Base-by-base conservation (phyloP, 805 yeast genomes). In the Yarrowia sp. region DNA sequence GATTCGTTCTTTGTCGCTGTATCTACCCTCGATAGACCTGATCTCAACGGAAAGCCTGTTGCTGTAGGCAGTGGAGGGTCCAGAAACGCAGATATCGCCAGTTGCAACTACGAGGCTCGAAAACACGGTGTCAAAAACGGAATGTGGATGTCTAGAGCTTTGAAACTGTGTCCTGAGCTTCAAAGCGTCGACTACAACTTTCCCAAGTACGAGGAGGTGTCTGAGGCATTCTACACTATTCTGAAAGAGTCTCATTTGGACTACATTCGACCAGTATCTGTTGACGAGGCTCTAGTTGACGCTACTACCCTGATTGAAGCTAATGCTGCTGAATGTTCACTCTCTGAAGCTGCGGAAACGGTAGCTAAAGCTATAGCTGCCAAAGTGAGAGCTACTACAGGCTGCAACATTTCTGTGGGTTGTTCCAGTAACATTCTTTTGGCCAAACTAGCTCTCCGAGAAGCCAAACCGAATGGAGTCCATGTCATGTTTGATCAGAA, bases 1-100 rank as follows among this genome's bases (percentile, higher is more conserved):
- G 99, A 94, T 77, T 92, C 97, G 72, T 94, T 95, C 74, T 94
- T 94, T 78, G 98, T 93, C 1, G 84, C 96, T 0, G 97, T 89
- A 0, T 90, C 97, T 0, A 84, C 91, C 2, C 78, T 87, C 68
- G 81, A 79, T 15, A 79, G 82, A 50, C 88, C 89, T 0, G 82
- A 86, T 2, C 75, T 88, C 16, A 85, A 85, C 70, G 82, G 85
- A 72, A 77, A 89, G 83, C 80, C 89, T 75, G 77, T 94, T 78
- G 80, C 97, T 81, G 81, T 87, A 0, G 86, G 86, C 26, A 70
- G 71, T 43, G 66, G 70, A 36, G 78, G 79, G 15, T 70, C 73
- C 3, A 77, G 78, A 3, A 77, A 78, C 43, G 86, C 98, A 0
- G 98, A 94, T 76, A 82, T 95, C 14, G 95, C 98, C 0, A 90